phyloP scores from a whole-genome alignment of 2,329 filamentous ascomycete genomes.

The Microcera coccophila region DNA sequence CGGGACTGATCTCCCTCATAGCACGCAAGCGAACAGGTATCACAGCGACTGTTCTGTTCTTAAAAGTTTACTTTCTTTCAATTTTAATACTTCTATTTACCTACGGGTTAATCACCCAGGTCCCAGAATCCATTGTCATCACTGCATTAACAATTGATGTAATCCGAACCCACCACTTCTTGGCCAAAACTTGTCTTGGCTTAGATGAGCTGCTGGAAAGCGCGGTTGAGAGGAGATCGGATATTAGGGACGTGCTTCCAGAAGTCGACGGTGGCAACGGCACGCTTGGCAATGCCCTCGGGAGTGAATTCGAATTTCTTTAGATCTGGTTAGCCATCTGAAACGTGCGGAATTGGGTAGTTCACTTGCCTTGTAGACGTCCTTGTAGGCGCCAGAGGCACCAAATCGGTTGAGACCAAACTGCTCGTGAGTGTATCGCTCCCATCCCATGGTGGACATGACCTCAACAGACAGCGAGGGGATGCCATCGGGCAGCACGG shows the following conservation, averaged over 20 bases:
- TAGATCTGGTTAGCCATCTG: slow-evolving; percentile 36
- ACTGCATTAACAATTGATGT: slow-evolving; percentile 22
- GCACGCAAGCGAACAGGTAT: neutral
- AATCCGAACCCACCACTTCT: slow-evolving; percentile 1
- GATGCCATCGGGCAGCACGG: slow-evolving; percentile 88
- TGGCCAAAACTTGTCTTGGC: slow-evolving; percentile 10
- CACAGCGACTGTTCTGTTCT: slow-evolving; percentile 15
- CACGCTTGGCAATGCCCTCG: slow-evolving; percentile 94
- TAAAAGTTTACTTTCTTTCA: slow-evolving; percentile 26
- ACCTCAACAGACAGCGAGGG: slow-evolving; percentile 91
- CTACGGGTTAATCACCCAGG: slow-evolving; percentile 21
- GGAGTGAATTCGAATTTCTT: slow-evolving; percentile 99
- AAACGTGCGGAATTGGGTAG: slow-evolving; percentile 1
- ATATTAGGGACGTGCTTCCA: slow-evolving; percentile 91
- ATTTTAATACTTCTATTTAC: slow-evolving; percentile 25
- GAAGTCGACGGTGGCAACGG: slow-evolving; percentile 87
- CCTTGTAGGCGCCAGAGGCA: slow-evolving; percentile 94
- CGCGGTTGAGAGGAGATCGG: slow-evolving; percentile 92
- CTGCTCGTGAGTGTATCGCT: slow-evolving; percentile 98
- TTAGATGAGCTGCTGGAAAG: slow-evolving; percentile 96
- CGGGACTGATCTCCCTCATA: no score
- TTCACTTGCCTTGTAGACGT: slow-evolving; percentile 82
- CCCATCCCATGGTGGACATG: slow-evolving; percentile 97
- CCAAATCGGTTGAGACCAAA: slow-evolving; percentile 99
- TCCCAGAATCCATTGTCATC: slow-evolving; percentile 26